Evolutionary conservation across 2,329 filamentous ascomycete species (phyloP).

Genomic region (Xylaria sp.): DNA sequence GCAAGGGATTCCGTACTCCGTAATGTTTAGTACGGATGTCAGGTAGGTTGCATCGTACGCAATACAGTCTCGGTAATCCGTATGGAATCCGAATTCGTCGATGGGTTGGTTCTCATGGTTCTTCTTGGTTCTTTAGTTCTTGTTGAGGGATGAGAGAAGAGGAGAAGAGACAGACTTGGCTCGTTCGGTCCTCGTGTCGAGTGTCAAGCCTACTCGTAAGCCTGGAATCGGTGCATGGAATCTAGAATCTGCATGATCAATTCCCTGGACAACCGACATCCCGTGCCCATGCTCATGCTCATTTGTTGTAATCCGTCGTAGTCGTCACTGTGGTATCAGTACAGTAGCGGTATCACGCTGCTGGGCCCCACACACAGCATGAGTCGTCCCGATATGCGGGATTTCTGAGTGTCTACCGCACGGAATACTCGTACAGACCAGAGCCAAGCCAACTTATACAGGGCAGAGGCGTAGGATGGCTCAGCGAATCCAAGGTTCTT

Average conservation of each 20-base stretch:
- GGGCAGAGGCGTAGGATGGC: constrained; percentile 12
- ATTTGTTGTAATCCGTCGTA: not conserved
- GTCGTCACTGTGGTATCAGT: constrained; percentile 3
- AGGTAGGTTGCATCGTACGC: no score
- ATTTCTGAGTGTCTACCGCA: not conserved
- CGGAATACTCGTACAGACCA: not conserved
- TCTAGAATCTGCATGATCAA: constrained; percentile 9
- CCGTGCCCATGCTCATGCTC: not conserved
- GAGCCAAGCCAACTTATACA: constrained; percentile 9
- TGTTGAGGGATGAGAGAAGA: not conserved
- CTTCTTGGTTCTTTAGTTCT: not conserved
- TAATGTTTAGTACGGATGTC: no score
- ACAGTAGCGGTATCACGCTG: constrained; percentile 1
- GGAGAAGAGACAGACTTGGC: constrained; percentile 3
- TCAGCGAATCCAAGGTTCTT: constrained; percentile 6
- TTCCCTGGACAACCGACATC: not conserved
- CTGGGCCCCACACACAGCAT: constrained; percentile 5
- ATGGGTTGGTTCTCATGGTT: no score
- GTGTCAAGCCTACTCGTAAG: not conserved
- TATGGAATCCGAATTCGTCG: no score
- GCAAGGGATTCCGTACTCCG: no score
- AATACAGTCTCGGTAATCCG: no score
- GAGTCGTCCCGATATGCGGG: constrained; percentile 1
- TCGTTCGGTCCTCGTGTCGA: constrained; percentile 5
- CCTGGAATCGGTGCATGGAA: constrained; percentile 14